Conservation (phyloP, 768 basidiomycete species). For the Exsudoporus frostii region DNA sequence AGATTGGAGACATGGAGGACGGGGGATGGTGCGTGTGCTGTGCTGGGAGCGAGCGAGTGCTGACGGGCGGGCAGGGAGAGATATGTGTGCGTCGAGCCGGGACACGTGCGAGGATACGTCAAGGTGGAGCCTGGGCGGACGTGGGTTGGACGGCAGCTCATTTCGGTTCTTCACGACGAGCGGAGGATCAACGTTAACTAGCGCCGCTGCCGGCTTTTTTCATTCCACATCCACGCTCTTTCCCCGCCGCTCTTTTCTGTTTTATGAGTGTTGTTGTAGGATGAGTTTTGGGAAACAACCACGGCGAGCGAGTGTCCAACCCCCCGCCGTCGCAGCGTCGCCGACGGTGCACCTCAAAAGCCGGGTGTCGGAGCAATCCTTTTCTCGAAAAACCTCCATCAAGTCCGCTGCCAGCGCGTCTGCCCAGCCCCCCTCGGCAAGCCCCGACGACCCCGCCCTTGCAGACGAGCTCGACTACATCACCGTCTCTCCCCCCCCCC, state of each 20-base stretch:
- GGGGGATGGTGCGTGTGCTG: conserved; percentile 67
- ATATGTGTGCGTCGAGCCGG: conserved; percentile 92
- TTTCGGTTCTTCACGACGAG: conserved; percentile 44
- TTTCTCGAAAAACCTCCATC: conserved; percentile 24
- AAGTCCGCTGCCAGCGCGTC: conserved; percentile 6
- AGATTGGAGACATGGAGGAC: conserved; percentile 87
- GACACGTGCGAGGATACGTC: conserved; percentile 72
- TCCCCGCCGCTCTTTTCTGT: background rate
- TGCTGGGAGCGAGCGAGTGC: background rate
- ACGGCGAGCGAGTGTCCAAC: conserved; percentile 19
- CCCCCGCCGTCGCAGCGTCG: conserved; percentile 31
- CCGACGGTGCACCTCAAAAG: conserved; percentile 37
- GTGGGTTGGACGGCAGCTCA: conserved; percentile 75
- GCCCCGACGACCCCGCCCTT: conserved; percentile 33
- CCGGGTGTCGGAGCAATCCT: conserved; percentile 49
- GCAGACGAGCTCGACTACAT: conserved; percentile 78
- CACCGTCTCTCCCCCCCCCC: conserved; percentile 38
- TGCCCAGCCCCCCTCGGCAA: background rate
- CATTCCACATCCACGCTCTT: background rate
- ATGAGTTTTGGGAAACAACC: conserved; percentile 19
- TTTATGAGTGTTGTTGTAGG: background rate
- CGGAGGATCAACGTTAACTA: conserved; percentile 9
- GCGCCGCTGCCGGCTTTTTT: background rate
- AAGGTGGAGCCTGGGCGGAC: conserved; percentile 57
- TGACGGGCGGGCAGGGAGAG: conserved; percentile 51